Evolutionary conservation across 1,139 yeast genomes (phyloP).

Genomic region (Hemisphaericaspora xylanilytica): DNA sequence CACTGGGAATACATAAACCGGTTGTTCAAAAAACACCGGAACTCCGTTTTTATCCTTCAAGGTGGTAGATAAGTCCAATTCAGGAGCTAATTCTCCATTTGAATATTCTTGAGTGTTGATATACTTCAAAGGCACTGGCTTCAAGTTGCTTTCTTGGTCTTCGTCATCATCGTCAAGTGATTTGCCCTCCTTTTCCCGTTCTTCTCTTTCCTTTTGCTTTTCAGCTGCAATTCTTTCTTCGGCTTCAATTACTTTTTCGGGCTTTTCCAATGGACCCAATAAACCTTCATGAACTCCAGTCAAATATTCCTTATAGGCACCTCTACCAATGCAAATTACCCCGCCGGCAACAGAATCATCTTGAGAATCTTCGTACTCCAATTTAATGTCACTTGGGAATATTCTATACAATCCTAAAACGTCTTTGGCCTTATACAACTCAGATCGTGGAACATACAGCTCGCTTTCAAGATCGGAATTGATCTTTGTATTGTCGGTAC

Average conservation of each 20-base stretch:
- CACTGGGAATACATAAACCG: constrained; percentile 68
- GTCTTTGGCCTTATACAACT: constrained; percentile 51
- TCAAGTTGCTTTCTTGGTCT: constrained; percentile 20
- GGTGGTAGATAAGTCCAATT: constrained; percentile 35
- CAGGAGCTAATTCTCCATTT: constrained; percentile 58
- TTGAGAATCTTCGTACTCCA: constrained; percentile 48
- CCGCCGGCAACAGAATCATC: constrained; percentile 64
- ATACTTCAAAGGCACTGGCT: constrained; percentile 62
- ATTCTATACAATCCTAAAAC: constrained; percentile 57
- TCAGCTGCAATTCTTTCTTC: constrained; percentile 26
- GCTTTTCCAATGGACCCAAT: constrained; percentile 82
- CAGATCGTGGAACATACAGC: constrained; percentile 27
- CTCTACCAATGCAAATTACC: constrained; percentile 88
- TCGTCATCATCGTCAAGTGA: constrained; percentile 9
- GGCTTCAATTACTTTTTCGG: constrained; percentile 35
- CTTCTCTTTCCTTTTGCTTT: constrained; percentile 26
- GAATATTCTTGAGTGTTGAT: constrained; percentile 57
- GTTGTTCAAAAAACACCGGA: constrained; percentile 69
- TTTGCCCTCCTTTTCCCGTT: constrained; percentile 48
- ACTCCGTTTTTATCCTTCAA: constrained; percentile 37
- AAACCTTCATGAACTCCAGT: constrained; percentile 93
- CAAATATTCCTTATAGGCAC: constrained; percentile 90
- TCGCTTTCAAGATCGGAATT: too few species aligned
- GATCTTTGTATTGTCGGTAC: too few species aligned
- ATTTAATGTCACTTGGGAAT: constrained; percentile 29